Evolutionary conservation across 345 rosid species (phyloP), one percentile per base, ranked within the genome.

Genomic region (Citropsis articulata): DNA sequence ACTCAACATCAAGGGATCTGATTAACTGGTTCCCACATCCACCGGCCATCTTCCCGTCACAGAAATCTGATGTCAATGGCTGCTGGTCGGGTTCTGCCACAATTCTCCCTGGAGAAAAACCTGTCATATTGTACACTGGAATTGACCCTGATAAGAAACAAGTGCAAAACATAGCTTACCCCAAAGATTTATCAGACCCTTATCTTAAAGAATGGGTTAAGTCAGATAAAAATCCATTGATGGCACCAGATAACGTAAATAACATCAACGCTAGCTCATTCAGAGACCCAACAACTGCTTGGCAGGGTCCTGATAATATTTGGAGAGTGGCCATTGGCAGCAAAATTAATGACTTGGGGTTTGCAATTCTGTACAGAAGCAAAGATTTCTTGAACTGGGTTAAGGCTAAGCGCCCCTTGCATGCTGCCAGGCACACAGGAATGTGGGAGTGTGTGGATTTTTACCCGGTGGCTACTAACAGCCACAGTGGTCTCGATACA

Each of bases 371-470:
- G 30, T 91, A 87, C 73, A 80, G 66, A 62, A 91, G 96, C 80
- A 67, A 45, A 74, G 92, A 92, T 75, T 92, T 92, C 50, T 73
- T 87, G n/a, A 59, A 68, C 1, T 94, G 97, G 97, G 48, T 9
- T 6, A 40, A 82, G 59, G 75, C 91, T 1, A 10, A 48, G 3
- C 74, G 77, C 2, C 94, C 97, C 1, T 78, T 91, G 7, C 89
- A 92, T 75, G 89, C 90, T 21, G 85, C 82, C 8, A 66, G 77
- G 22, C 85, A 71, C 57, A 90, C 91, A 5, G 93, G 89, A 45
- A 91, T 90, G 94, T 92, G 98, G 98, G 97, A 94, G 79, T 92
- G 96, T 69, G 94, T 91, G 2, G 96, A 92, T 79, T 90, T 94
- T 81, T 94, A 77, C 78, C 93, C 93, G 0, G 92, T 92, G 24